Evolutionary conservation across 2,329 filamentous ascomycete species (phyloP).

Genomic region (Fusarium sp.): DNA sequence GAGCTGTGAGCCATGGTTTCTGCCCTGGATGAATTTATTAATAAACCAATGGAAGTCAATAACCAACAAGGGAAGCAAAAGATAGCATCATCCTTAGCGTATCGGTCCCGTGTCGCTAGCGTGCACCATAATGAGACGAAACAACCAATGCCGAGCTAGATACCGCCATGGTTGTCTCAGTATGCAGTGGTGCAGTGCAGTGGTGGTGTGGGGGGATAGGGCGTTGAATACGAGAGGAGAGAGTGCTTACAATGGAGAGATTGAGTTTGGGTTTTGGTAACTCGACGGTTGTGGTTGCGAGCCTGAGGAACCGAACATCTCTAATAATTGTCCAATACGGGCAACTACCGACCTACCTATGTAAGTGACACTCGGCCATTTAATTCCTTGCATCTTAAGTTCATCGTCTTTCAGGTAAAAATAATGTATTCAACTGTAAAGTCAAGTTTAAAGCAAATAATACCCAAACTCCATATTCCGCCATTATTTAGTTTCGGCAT

Average conservation of each 20-base stretch:
- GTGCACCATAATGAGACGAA: slow-evolving; percentile 22
- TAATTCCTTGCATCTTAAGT: background rate
- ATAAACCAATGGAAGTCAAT: background rate
- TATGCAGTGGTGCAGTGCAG: slow-evolving; percentile 2
- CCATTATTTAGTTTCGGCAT: slow-evolving; percentile 7
- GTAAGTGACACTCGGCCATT: background rate
- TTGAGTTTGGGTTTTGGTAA: slow-evolving; percentile 27
- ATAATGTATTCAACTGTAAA: background rate
- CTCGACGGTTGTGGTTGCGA: slow-evolving; percentile 5
- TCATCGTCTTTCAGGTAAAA: background rate
- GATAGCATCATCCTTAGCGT: slow-evolving; percentile 20
- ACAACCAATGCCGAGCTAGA: slow-evolving; percentile 27
- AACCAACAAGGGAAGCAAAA: slow-evolving; percentile 22
- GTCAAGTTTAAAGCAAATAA: background rate
- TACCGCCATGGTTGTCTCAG: slow-evolving; percentile 25
- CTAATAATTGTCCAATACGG: background rate
- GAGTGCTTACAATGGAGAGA: slow-evolving; percentile 25
- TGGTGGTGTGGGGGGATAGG: slow-evolving; percentile 31
- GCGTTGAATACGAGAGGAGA: slow-evolving; percentile 44
- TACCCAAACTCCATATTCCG: background rate
- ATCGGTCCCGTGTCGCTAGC: slow-evolving; percentile 32
- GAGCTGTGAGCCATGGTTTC: slow-evolving; percentile 7
- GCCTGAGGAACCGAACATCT: slow-evolving; percentile 23
- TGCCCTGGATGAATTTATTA: slow-evolving; percentile 5
- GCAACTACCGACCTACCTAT: background rate